These are phyloP conservation scores for Thraustochytrium striatum DNA, from an alignment of 352 stramenopile genomes.

Conservation along the genomic window DNA sequence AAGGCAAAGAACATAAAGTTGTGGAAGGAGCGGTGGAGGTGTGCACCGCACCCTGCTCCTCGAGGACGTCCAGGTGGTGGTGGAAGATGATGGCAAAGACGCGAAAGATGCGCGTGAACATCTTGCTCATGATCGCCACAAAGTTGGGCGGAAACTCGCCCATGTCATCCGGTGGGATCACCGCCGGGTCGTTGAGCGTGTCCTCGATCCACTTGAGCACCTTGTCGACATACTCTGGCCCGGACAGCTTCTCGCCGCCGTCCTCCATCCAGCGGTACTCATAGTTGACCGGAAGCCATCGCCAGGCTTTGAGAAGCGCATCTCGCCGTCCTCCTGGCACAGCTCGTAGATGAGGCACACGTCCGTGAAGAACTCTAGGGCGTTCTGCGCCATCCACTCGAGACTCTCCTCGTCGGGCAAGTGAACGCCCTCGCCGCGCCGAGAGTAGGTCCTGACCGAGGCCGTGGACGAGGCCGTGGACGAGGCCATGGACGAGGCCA, in stretches of 20 bases:
- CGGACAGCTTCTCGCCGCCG: constrained; percentile 55
- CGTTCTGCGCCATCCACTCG: constrained; percentile 29
- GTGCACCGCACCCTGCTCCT: constrained; percentile 12
- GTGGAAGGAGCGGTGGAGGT: constrained; percentile 25
- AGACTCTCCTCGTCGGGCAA: not conserved
- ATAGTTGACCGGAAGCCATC: constrained; percentile 54
- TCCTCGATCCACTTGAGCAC: constrained; percentile 84
- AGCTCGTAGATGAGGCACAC: constrained; percentile 31
- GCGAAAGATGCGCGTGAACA: constrained; percentile 89
- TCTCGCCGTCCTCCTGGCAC: constrained; percentile 23
- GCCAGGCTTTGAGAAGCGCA: not conserved
- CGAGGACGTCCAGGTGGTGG: constrained; percentile 87
- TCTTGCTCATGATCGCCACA: constrained; percentile 72
- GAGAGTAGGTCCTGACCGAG: not conserved
- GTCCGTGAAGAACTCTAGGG: constrained; percentile 29
- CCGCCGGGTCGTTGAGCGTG: constrained; percentile 65
- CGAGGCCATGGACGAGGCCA: not conserved
- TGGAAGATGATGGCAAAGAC: constrained; percentile 95
- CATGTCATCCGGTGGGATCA: constrained; percentile 2
- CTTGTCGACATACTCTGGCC: constrained; percentile 83
- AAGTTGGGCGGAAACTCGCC: constrained; percentile 72
- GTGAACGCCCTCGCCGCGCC: not conserved
- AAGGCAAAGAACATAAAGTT: constrained; percentile 43
- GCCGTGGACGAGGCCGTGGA: not conserved
- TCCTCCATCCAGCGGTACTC: constrained; percentile 52